These are phyloP conservation scores for Colletotrichum sp. DNA, from an alignment of 2,329 filamentous ascomycete species.

Conservation along the genomic window DNA sequence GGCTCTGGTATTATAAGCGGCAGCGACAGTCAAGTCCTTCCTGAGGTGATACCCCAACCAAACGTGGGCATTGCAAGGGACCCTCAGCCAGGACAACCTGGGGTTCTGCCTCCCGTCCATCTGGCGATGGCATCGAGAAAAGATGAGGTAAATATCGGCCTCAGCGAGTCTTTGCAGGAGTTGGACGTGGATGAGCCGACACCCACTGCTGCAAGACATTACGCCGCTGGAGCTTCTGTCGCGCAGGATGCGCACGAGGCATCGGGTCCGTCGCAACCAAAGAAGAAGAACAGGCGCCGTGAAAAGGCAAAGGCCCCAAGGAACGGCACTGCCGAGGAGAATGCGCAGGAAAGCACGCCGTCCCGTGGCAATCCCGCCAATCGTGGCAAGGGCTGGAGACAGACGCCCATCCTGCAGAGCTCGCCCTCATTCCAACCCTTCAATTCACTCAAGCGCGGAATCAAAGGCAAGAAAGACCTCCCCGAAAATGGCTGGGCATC, in stretches of 20 bases:
- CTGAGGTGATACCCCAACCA: conserved; percentile 24
- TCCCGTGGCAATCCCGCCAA: conserved; percentile 6
- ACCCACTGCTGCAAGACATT: conserved; percentile 23
- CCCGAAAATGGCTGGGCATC: conserved; percentile 88
- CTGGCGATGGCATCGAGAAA: background rate
- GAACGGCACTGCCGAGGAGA: conserved; percentile 21
- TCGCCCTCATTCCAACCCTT: conserved; percentile 68
- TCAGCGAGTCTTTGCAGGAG: conserved; percentile 25
- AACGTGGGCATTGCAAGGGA: conserved; percentile 36
- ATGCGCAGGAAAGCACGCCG: conserved; percentile 15
- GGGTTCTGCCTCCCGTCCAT: conserved; percentile 21
- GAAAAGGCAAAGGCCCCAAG: conserved; percentile 36
- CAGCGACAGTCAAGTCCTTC: conserved; percentile 17
- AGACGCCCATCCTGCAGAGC: conserved; percentile 65
- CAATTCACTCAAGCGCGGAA: conserved; percentile 61
- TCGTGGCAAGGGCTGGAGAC: conserved; percentile 61
- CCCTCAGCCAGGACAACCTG: conserved; percentile 27
- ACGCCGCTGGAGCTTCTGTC: background rate
- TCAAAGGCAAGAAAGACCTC: conserved; percentile 45
- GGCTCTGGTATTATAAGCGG: conserved; percentile 28
- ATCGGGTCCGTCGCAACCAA: conserved; percentile 22
- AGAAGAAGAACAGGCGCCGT: conserved; percentile 30
- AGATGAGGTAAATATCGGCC: background rate
- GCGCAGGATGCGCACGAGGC: conserved; percentile 8
- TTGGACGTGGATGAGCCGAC: conserved; percentile 27